A percentile compares a stretch with the other conserved stretches of the same genome.
These are phyloP conservation scores for Colletotrichum melonis DNA, from an alignment of 2,329 filamentous ascomycete genomes.

Conservation along the genomic window DNA sequence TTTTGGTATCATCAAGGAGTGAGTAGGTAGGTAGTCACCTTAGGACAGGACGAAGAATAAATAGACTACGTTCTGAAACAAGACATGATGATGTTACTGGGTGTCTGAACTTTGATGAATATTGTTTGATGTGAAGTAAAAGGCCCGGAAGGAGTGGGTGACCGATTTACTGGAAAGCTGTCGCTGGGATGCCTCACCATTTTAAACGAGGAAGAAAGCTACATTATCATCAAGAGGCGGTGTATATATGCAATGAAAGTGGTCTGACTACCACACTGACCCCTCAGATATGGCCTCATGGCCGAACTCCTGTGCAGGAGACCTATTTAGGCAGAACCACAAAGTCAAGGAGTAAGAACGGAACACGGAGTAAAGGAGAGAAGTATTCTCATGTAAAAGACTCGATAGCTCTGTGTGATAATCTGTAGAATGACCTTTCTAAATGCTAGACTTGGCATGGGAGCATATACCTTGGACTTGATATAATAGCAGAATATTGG, in stretches of 20 bases:
- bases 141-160: background rate
- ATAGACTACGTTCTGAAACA: too few relatives aligned
- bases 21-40: too few relatives aligned
- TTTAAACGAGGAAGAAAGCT: background rate
- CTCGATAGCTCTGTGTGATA: background rate
- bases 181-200: background rate
- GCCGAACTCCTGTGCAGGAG: background rate
- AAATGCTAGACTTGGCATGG: background rate
- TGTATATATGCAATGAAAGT: background rate
- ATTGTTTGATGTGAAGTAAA: background rate
- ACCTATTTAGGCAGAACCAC: background rate
- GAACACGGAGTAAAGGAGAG: background rate
- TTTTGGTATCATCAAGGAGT: too few relatives aligned
- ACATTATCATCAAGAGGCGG: background rate
- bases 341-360: background rate
- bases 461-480: too few relatives aligned
- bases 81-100: background rate
- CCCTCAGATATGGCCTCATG: background rate
- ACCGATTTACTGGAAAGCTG: background rate
- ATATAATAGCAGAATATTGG: too few relatives aligned
- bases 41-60: too few relatives aligned
- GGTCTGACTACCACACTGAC: background rate
- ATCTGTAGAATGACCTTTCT: background rate
- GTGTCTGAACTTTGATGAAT: background rate
- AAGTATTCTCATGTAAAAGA: rapidly evolving